phyloP scores from a whole-genome alignment of 306 rosid species.

The Hylodesmum podocarpum region DNA sequence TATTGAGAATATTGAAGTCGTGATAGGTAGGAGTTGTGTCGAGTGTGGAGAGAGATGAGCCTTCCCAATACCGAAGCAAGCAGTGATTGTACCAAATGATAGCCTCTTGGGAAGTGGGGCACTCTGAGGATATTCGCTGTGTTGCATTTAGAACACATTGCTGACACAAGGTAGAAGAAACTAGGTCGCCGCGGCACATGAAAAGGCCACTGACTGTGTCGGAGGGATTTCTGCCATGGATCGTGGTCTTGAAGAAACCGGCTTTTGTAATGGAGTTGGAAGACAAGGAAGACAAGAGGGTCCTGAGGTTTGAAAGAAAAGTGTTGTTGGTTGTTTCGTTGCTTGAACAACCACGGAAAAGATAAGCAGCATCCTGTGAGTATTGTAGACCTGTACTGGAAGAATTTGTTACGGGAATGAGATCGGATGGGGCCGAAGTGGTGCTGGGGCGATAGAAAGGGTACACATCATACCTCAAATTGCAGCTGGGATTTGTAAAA shows the following conservation, averaged over 20 bases:
- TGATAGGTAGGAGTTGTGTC: background rate
- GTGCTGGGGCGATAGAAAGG: slow-evolving; percentile 11
- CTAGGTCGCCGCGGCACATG: slow-evolving; percentile 27
- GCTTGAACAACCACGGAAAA: background rate
- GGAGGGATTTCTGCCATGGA: too few species aligned
- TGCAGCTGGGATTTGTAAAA: slow-evolving; percentile 11
- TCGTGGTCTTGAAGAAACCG: background rate
- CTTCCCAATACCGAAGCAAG: slow-evolving; percentile 8
- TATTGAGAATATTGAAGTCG: background rate
- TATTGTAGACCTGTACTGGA: background rate
- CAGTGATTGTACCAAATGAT: slow-evolving; percentile 22
- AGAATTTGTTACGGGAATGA: background rate
- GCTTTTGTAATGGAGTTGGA: background rate
- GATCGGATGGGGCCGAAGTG: background rate
- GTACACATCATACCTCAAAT: background rate
- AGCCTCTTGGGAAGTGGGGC: background rate
- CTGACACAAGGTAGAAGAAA: background rate
- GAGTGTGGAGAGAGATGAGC: background rate
- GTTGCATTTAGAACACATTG: slow-evolving; percentile 1
- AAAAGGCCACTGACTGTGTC: slow-evolving; percentile 27
- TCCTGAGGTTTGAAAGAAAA: too few species aligned
- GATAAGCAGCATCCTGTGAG: background rate
- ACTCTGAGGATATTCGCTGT: background rate
- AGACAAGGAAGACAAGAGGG: slow-evolving; percentile 19
- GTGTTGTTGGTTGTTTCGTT: too few species aligned